Conservation (phyloP, 306 rosid genomes). For the Ziziphus jujuba region DNA sequence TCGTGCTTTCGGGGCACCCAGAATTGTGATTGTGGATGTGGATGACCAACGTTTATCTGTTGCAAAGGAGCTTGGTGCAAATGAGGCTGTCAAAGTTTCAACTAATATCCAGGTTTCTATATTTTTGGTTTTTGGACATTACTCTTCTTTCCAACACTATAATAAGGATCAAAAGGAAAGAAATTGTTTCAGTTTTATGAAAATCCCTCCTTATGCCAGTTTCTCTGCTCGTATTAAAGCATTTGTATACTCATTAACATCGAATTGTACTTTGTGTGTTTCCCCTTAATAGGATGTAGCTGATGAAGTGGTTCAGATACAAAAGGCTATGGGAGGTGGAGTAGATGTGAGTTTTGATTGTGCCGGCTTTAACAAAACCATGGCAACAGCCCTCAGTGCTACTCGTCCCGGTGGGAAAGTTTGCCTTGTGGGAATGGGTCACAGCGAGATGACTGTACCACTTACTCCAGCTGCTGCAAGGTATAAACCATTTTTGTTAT, state of each 20-base stretch:
- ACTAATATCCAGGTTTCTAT: slow-evolving; percentile 53
- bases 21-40: slow-evolving; percentile 65
- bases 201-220: too few species aligned
- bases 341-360: slow-evolving; percentile 77
- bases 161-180: too few species aligned
- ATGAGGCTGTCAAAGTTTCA: slow-evolving; percentile 68
- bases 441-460: slow-evolving; percentile 75
- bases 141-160: not conserved
- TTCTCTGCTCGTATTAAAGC: too few species aligned
- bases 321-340: slow-evolving; percentile 51
- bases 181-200: too few species aligned
- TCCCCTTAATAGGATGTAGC: slow-evolving; percentile 51
- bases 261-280: not conserved
- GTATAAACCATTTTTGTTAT: slow-evolving; percentile 18
- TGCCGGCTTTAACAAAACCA: slow-evolving; percentile 86
- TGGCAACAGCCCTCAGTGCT: slow-evolving; percentile 78
- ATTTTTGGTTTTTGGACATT: not conserved
- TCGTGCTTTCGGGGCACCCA: slow-evolving; percentile 78
- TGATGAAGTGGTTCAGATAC: slow-evolving; percentile 61
- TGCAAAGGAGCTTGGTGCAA: slow-evolving; percentile 80
- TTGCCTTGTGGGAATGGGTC: slow-evolving; percentile 90
- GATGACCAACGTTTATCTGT: slow-evolving; percentile 79
- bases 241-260: too few species aligned
- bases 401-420: slow-evolving; percentile 81
- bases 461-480: slow-evolving; percentile 82